Evolutionary conservation across 306 rosid genomes (phyloP).

Genomic region (Casuarina glauca): DNA sequence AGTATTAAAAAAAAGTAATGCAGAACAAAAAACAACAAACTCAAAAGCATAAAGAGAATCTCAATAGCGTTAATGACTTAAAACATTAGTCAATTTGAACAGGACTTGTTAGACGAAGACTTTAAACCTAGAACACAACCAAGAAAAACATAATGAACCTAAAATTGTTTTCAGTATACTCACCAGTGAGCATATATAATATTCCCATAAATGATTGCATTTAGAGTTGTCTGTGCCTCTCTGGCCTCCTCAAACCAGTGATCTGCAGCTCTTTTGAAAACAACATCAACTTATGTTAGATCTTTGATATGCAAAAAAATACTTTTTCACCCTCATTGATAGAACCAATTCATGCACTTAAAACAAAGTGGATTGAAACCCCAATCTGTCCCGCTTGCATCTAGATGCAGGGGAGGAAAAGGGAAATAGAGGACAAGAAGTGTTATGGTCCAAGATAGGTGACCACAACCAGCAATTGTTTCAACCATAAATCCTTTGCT

Average conservation of each 20-base stretch:
- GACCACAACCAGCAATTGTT: background rate
- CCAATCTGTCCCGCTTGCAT: background rate
- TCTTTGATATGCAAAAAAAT: constrained; percentile 28
- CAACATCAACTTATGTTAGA: constrained; percentile 48
- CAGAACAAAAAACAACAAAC: background rate
- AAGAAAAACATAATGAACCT: constrained; percentile 9
- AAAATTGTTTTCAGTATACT: constrained; percentile 32
- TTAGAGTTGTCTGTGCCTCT: constrained; percentile 65
- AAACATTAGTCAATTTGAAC: background rate
- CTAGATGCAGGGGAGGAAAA: constrained; percentile 9
- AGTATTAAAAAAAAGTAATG: background rate
- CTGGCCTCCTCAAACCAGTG: constrained; percentile 90
- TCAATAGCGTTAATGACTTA: background rate
- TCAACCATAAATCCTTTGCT: background rate
- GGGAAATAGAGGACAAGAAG: background rate
- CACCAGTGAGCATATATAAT: constrained; percentile 93
- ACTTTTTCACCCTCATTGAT: constrained; percentile 7
- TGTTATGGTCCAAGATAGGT: background rate
- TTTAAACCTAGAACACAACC: constrained; percentile 9
- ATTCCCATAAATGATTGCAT: constrained; percentile 84
- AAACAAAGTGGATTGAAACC: constrained; percentile 25
- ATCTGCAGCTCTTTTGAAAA: constrained; percentile 95
- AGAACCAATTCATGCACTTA: constrained; percentile 21
- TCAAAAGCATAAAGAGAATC: background rate
- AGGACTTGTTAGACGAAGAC: background rate